phyloP scores from a whole-genome alignment of 805 yeast species.

The Starmerella stellata region DNA sequence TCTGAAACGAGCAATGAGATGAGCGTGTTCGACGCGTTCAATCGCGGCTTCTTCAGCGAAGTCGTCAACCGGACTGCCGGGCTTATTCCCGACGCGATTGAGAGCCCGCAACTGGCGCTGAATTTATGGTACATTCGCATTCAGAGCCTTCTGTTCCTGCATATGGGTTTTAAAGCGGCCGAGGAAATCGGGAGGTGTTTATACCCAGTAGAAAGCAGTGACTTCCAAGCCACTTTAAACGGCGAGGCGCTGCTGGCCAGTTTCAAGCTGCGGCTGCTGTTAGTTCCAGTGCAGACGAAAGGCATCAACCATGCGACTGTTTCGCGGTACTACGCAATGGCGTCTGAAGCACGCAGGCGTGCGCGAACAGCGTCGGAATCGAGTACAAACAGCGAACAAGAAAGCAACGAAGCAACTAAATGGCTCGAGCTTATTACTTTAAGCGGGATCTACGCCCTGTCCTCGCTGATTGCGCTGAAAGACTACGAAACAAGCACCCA shows the following conservation, averaged over 20 bases:
- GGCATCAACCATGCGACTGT: conserved; percentile 23
- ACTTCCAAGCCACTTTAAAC: conserved; percentile 12
- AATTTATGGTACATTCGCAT: conserved; percentile 20
- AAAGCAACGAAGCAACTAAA: background rate
- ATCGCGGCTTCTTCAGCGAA: conserved; percentile 14
- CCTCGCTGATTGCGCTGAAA: conserved; percentile 21
- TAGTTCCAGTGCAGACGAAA: conserved; percentile 20
- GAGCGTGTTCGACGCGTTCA: conserved; percentile 11
- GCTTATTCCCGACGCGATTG: conserved; percentile 8
- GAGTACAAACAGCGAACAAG: too few relatives aligned
- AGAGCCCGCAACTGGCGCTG: conserved; percentile 13
- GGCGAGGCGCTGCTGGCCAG: conserved; percentile 16
- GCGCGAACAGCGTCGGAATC: conserved; percentile 8
- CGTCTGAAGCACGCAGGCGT: conserved; percentile 22
- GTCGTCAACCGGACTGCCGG: conserved; percentile 18
- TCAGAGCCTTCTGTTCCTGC: conserved; percentile 18
- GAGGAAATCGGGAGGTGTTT: conserved; percentile 20
- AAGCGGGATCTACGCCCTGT: conserved; percentile 21
- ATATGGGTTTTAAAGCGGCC: conserved; percentile 19
- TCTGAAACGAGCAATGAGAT: background rate
- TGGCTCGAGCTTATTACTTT: conserved; percentile 16
- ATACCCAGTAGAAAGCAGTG: conserved; percentile 14
- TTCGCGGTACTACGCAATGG: conserved; percentile 21
- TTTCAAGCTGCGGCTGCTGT: conserved; percentile 23
- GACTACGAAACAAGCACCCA: conserved; percentile 23